Conservation (phyloP, 257 asterid genomes). For the Przewalskia tangutica region DNA sequence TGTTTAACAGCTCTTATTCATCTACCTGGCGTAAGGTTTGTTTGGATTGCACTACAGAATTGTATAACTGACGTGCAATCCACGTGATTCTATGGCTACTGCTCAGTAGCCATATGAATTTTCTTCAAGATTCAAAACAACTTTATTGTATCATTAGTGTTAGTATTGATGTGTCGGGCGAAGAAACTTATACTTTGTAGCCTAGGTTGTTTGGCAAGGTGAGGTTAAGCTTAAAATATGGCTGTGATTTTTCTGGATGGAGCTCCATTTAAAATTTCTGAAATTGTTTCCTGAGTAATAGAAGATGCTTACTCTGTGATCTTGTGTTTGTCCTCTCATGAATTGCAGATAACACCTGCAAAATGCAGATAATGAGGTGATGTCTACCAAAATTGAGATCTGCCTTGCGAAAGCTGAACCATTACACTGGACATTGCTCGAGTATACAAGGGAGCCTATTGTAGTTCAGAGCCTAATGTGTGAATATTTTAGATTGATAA, state of each 20-base stretch:
- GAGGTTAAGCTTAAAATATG: not conserved
- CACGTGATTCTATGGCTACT: conserved; percentile 34
- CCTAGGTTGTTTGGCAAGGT: conserved; percentile 93
- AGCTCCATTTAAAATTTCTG: not conserved
- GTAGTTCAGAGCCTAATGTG: conserved; percentile 34
- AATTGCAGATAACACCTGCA: conserved; percentile 65
- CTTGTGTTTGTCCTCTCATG: conserved; percentile 9
- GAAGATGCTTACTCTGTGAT: conserved; percentile 4
- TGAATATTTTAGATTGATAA: too few species aligned
- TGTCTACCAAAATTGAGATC: conserved; percentile 83
- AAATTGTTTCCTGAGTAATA: not conserved
- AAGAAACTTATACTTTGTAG: conserved; percentile 69
- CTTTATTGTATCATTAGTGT: too few species aligned
- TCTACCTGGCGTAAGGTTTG: conserved; percentile 59
- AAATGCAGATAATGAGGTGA: conserved; percentile 58
- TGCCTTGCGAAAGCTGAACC: conserved; percentile 85
- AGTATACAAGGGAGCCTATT: conserved; percentile 34
- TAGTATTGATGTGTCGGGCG: conserved; percentile 73
- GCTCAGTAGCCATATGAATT: too few species aligned
- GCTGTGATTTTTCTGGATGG: not conserved
- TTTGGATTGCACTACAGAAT: conserved; percentile 44
- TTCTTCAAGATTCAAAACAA: too few species aligned
- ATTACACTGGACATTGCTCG: conserved; percentile 71
- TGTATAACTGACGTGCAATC: conserved; percentile 41
- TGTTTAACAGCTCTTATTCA: conserved; percentile 48